Conservation (phyloP, 169 alveolate species). For the Plasmodium vivax region DNA sequence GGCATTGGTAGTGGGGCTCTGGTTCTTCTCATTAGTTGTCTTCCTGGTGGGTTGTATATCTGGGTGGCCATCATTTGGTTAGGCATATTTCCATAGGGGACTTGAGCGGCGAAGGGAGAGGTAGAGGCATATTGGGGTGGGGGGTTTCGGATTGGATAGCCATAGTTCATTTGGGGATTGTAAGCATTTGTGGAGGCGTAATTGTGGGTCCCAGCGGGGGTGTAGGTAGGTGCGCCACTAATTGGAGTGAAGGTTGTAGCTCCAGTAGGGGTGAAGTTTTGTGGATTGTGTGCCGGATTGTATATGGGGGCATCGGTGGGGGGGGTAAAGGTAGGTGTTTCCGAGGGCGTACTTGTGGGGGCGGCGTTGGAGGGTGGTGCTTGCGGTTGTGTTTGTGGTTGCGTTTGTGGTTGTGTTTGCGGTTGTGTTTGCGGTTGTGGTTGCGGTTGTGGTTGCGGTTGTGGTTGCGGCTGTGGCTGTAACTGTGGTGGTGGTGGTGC, state of each 20-base stretch:
- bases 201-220: not conserved
- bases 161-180: not conserved
- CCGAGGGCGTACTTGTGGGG: not conserved
- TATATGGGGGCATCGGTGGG: not conserved
- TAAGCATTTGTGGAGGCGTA: not conserved
- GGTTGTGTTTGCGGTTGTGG: no score
- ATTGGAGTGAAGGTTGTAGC: not conserved
- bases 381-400: not conserved
- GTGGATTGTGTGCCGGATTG: not conserved
- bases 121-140: not conserved
- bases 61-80: not conserved
- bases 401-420: no score
- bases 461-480: no score
- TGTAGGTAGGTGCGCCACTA: not conserved
- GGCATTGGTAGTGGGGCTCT: not conserved
- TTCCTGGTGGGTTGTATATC: not conserved
- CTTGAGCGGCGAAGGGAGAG: not conserved
- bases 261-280: not conserved
- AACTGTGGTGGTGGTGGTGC: no score
- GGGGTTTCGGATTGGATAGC: not conserved
- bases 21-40: not conserved
- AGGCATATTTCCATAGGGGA: not conserved
- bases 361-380: not conserved
- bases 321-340: not conserved
- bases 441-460: no score